Evolutionary conservation across 2,329 filamentous ascomycete genomes (phyloP).

Genomic region (Botrytis galanthina): DNA sequence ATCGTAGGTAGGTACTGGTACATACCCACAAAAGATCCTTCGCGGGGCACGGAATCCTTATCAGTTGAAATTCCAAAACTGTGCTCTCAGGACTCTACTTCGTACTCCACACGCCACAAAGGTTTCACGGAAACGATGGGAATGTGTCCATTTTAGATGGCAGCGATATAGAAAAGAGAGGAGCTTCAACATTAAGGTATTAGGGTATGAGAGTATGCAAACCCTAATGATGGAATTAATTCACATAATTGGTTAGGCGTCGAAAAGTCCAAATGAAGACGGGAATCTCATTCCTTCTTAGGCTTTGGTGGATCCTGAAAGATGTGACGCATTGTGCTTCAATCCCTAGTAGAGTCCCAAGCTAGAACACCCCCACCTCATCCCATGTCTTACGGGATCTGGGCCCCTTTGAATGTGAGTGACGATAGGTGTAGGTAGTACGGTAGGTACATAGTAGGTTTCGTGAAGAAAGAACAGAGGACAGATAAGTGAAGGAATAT

Average conservation of each 20-base stretch:
- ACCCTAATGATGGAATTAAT: background rate
- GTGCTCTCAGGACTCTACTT: background rate
- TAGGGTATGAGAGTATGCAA: background rate
- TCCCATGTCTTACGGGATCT: constrained; percentile 5
- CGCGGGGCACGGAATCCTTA: background rate
- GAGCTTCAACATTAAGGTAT: background rate
- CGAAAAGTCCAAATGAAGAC: background rate
- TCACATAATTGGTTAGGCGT: background rate
- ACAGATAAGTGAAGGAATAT: background rate
- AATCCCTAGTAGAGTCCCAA: background rate
- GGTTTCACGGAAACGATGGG: background rate
- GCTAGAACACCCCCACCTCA: constrained; percentile 2
- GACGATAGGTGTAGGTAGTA: background rate
- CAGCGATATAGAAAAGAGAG: background rate
- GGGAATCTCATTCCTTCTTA: background rate
- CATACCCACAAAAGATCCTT: background rate
- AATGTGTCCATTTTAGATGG: background rate
- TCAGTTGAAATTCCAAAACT: background rate
- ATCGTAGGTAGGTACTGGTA: too few species aligned
- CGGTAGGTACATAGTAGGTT: too few species aligned
- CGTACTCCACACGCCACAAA: background rate
- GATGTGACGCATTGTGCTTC: constrained; percentile 13
- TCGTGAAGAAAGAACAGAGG: too few species aligned
- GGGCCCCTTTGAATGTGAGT: background rate
- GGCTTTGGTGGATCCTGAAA: background rate